Percentiles rank a stretch among this genome's conserved stretches.
Conservation (phyloP, 371 early-diverging fungal genomes). For the Mortierella sp. region DNA sequence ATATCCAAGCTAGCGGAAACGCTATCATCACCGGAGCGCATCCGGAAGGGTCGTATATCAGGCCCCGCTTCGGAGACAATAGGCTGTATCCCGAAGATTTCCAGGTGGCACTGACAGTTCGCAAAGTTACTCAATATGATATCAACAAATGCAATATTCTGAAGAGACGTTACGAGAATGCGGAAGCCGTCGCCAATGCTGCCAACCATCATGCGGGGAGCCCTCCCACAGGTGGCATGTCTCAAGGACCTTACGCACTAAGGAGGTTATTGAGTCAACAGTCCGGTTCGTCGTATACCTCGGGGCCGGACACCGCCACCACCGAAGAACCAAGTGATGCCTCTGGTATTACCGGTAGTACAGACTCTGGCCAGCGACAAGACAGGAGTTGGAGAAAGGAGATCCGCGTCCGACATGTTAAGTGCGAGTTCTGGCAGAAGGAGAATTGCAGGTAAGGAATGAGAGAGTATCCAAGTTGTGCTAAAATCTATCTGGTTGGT, state of each 20-base stretch:
- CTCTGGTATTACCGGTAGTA: neutral
- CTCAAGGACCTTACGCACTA: neutral
- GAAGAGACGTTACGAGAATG: constrained; percentile 29
- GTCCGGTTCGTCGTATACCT: neutral
- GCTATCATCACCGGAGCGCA: neutral
- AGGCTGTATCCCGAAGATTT: constrained; percentile 20
- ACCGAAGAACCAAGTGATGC: neutral
- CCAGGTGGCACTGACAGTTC: constrained; percentile 41
- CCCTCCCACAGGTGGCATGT: neutral
- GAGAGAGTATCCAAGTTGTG: neutral
- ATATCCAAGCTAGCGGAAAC: neutral
- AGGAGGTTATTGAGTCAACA: constrained; percentile 4
- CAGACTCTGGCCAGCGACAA: neutral
- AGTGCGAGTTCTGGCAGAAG: constrained; percentile 53
- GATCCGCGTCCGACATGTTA: constrained; percentile 40
- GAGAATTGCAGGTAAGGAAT: constrained; percentile 35
- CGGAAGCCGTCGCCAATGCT: constrained; percentile 2
- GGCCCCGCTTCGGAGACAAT: neutral
- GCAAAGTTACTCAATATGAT: constrained; percentile 29
- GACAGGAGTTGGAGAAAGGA: constrained; percentile 31
- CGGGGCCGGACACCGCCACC: too few relatives aligned
- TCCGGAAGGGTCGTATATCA: neutral
- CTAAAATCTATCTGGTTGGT: neutral
- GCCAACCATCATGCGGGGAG: neutral
- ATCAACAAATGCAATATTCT: constrained; percentile 15